Base-by-base conservation (phyloP, 2,329 filamentous ascomycete species). In the Pezicula radicicola region DNA sequence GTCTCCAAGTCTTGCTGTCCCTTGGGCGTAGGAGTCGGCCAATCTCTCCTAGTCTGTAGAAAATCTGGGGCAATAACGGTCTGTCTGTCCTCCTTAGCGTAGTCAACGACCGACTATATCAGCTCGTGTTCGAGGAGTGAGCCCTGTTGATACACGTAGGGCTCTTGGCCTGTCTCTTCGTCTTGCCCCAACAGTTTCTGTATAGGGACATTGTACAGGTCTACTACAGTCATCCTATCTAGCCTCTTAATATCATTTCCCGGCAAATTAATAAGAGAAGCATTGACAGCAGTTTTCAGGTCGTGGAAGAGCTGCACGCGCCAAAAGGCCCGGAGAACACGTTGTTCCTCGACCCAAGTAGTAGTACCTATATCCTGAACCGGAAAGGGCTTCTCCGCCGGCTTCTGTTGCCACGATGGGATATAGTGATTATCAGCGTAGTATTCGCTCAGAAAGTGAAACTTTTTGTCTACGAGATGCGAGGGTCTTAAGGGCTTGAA, bases 291-390 rank as follows among this genome's bases (percentile, higher is more conserved):
- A 43, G 18, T 19, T n/a, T 48, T 40, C 8, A 51, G 19, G 25
- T 55, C 49, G 33, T 42, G 36, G 13, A 41, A 52, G 9, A 55
- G 35, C 33, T 52, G 47, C 27, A 52, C 42, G 13, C 53, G 50
- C 53, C 46, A 55, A 27, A 53, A 51, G 3, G 48, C 54, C 42
- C 51, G 51, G n/a, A 47, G 16, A 44, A 51, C 48, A 47, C 51
- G 48, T 19, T 56, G 51, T 21, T 53, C 8, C 27, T 53, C 54
- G 33, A 49, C 6, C 51, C 48, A 56, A 39, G 49, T 36, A 27
- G 54, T 44, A 5, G 48, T 28, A 3, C 51, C 51, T 27, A 49
- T 49, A 42, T 55, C 51, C 8, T 47, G 30, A 18, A 53, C 28
- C 5, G 30, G 50, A 49, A 40, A 40, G 8, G 47, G 40, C 30